Conservation (phyloP, 345 rosid genomes). For the Lepidium aucheri region DNA sequence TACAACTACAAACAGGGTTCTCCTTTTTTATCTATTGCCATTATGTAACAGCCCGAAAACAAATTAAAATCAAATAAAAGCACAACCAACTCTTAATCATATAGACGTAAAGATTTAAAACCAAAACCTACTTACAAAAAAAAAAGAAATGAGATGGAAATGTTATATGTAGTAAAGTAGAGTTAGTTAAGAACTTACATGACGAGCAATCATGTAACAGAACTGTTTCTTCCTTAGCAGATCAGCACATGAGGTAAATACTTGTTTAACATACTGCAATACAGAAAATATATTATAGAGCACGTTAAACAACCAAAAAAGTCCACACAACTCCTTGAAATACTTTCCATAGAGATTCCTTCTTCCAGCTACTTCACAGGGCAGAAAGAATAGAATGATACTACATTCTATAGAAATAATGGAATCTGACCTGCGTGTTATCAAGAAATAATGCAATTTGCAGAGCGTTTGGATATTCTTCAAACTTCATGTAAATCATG, state of each 20-base stretch:
- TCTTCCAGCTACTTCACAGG: not conserved
- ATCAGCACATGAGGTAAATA: slow-evolving; percentile 70
- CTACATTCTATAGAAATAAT: not conserved
- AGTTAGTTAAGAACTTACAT: slow-evolving; percentile 47
- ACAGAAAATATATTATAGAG: slow-evolving; percentile 14
- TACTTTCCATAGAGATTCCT: not conserved
- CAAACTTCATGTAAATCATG: slow-evolving; percentile 67
- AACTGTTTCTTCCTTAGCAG: slow-evolving; percentile 71
- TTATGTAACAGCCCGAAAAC: not conserved
- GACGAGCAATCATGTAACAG: slow-evolving; percentile 82
- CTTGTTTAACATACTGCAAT: slow-evolving; percentile 66
- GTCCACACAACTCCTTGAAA: not conserved
- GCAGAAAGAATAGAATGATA: not conserved
- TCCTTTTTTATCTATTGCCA: not conserved
- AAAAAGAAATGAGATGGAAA: not conserved
- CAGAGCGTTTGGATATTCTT: slow-evolving; percentile 72
- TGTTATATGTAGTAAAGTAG: not conserved
- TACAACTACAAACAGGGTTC: not conserved
- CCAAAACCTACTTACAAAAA: not conserved
- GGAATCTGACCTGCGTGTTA: slow-evolving; percentile 68
- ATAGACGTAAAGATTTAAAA: not conserved
- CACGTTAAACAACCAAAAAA: not conserved
- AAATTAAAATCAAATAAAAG: not conserved
- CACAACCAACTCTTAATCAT: not conserved
- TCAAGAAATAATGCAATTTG: slow-evolving; percentile 86